Conservation (phyloP, 2,329 filamentous ascomycete species). For the Epichloe hybrida region DNA sequence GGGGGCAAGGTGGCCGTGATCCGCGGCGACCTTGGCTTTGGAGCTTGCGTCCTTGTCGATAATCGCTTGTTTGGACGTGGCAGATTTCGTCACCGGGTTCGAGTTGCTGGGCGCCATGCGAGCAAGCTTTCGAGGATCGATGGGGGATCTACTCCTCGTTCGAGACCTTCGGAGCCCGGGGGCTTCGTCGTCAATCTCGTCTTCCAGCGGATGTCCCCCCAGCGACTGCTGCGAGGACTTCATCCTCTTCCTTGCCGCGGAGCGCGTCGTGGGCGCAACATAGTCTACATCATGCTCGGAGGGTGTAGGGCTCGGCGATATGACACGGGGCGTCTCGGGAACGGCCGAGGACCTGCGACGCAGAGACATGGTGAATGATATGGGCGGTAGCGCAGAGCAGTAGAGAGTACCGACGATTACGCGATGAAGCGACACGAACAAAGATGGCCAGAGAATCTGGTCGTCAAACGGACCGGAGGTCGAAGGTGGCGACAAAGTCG, state of each 20-base stretch:
- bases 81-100: conserved; percentile 18
- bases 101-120: conserved; percentile 39
- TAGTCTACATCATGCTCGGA: conserved; percentile 31
- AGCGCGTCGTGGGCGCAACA: conserved; percentile 64
- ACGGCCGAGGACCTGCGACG: conserved; percentile 34
- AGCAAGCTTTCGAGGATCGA: conserved; percentile 35
- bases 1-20: conserved; percentile 58
- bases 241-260: conserved; percentile 43
- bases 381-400: conserved; percentile 45
- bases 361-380: conserved; percentile 40
- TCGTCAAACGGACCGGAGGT: conserved; percentile 8
- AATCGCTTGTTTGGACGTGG: conserved; percentile 8
- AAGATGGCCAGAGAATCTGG: conserved; percentile 30
- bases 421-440: conserved; percentile 32
- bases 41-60: conserved; percentile 13
- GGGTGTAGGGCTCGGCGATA: conserved; percentile 68
- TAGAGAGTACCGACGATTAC: conserved; percentile 43
- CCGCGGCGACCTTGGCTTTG: conserved; percentile 20
- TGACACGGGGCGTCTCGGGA: conserved; percentile 73
- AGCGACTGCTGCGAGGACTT: conserved; percentile 45
- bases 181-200: conserved; percentile 28
- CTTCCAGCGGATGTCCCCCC: conserved; percentile 43
- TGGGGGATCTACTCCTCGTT: conserved; percentile 59
- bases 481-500: neutral
- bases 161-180: conserved; percentile 47